Evolutionary conservation across 306 rosid species (phyloP), one percentile per base, ranked within the genome.

Genomic region (Albizia julibrissin): DNA sequence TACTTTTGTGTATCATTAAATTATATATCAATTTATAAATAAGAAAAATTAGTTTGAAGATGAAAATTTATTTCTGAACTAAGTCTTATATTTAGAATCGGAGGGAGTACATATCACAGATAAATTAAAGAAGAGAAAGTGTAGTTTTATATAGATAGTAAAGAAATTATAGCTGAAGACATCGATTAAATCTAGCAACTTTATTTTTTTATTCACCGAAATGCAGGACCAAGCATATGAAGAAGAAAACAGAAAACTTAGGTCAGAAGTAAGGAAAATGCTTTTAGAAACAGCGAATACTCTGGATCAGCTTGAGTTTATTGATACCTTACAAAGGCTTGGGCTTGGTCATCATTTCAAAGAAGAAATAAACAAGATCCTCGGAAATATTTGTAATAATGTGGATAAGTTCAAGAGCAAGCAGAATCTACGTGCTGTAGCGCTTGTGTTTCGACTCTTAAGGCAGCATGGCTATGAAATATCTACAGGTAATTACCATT

Each of bases 281-380:
- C 18, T 88, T 33, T 24, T 22, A 16, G 27, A 80, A 74, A 62
- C 15, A 42, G 72, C 5, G 13, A 62, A 85, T 24, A 72, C 34
- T 15, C 27, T 84, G 19, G 71, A 65, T 50, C 37, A 49, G 33
- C 76, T 88, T 6, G 85, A 88, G 81, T 22, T 78, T 0, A 82
- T 86, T 8, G 87, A 88, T 16, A 22, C 50, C 14, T 26, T 88
- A 58, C 83, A 86, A 40, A 78, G 87, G 74, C 84, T 88, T 59
- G 91, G 91, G 71, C 1, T 88, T 12, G 85, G 83, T 62, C 71
- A 83, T 58, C 87, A 85, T 72, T 85, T 85, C 46, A 78, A 81
- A 5, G 18, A 47, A 2, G 78, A 88, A 67, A 81, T 81, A 21
- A 47, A 40, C 10, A 71, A 58, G 0, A 47, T 74, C n/a, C 49